These are phyloP conservation scores for Paramecium caudatum DNA, from an alignment of 73 alveolate genomes.

Conservation along the genomic window DNA sequence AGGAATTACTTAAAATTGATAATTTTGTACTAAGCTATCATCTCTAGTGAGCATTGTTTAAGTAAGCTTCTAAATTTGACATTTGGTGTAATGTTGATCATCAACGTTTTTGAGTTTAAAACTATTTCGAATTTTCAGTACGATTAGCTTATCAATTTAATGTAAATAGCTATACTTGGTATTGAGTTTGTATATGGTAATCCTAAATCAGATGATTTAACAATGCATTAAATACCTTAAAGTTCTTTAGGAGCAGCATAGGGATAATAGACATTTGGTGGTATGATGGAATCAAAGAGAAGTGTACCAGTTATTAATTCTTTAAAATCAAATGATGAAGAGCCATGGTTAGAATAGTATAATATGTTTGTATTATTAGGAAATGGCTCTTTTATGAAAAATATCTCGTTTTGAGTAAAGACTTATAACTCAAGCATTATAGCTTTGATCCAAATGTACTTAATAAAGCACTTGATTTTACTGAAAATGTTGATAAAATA, in stretches of 20 bases:
- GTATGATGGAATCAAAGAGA: not conserved
- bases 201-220: not conserved
- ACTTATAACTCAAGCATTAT: not conserved
- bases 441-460: not conserved
- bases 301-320: slow-evolving; percentile 1
- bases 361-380: not conserved
- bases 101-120: not conserved
- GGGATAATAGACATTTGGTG: not conserved
- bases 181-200: not conserved
- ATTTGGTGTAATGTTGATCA: not conserved
- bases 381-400: slow-evolving; percentile 58
- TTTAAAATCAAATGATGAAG: slow-evolving; percentile 9
- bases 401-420: not conserved
- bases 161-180: not conserved
- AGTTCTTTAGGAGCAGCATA: not conserved
- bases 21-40: not conserved
- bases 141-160: slow-evolving; percentile 4
- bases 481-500: not conserved
- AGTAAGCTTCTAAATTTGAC: not conserved
- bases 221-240: not conserved
- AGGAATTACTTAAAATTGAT: too few species aligned
- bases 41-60: not conserved
- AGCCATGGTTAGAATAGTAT: slow-evolving; percentile 56
- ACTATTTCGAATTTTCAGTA: not conserved
- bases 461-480: not conserved